Evolutionary conservation across 257 asterid species (phyloP), one percentile per base, ranked within the genome.

Genomic region (Forsythia viridissima): DNA sequence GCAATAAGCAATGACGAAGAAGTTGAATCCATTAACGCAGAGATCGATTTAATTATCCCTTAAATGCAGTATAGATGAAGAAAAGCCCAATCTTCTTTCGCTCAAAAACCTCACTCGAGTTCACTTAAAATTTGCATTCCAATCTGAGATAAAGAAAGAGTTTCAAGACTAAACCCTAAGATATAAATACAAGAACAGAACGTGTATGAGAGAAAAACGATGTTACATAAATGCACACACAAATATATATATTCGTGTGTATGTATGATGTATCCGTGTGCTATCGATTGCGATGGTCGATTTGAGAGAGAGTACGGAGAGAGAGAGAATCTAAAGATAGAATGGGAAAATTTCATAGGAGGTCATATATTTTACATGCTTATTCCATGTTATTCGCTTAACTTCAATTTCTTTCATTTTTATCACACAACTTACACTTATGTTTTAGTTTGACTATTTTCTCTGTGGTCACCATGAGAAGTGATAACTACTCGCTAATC

Each of bases 11-110:
- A 81, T 89, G 92, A 75, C 84, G 90, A 79, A 78, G 88, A 71
- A 69, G 83, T 78, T 69, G 94, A 86, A 82, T 94, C 96, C 97
- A 94, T 94, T 61, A 73, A 78, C 73, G 40, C 72, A 76, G 90
- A 87, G 92, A 91, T 91, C 92, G 78, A 78, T 76, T 21, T 46
- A 66, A 81, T 77, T 67, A 38, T 24, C 16, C 20, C 76, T 20
- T 46, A 69, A 75, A 71, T 73, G 30, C 78, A 73, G 66, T 46
- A 71, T 6, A 4, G 79, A 76, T 48, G 63, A 72, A 48, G 16
- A 85, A 70, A 55, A 55, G 2, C 65, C 67, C 10, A 10, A 59
- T 12, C 24, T 18, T 59, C 67, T 59, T 6, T n/a, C 67, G 8
- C 67, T 59, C 24, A 43, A n/a, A 42, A 4, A 76, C n/a, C 57